These are phyloP conservation scores for Penicillium dipodomyicola DNA, from an alignment of 495 filamentous ascomycete species.

Conservation along the genomic window DNA sequence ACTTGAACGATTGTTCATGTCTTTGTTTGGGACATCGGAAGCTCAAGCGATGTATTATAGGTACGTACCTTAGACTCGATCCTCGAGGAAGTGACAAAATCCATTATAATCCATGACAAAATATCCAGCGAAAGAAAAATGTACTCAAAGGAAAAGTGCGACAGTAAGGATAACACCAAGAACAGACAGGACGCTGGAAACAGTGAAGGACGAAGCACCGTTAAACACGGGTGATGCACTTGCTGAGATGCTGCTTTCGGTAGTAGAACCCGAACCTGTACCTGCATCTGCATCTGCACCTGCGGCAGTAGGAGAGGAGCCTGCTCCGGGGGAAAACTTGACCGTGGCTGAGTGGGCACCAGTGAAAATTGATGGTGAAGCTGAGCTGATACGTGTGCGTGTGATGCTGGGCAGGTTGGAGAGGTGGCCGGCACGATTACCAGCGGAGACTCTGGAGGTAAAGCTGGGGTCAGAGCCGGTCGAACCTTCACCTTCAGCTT, in stretches of 20 bases:
- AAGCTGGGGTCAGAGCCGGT: background rate
- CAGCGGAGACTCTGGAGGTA: background rate
- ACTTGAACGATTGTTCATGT: background rate
- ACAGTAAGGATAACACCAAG: background rate
- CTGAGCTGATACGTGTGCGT: background rate
- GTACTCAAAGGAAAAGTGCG: constrained; percentile 4
- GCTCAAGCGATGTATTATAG: background rate
- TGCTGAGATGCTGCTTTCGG: constrained; percentile 1
- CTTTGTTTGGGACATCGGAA: background rate
- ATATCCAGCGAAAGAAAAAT: background rate
- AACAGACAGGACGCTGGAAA: background rate
- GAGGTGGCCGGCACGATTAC: background rate
- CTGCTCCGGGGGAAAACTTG: background rate
- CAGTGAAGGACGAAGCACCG: constrained; percentile 2
- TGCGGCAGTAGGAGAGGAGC: background rate
- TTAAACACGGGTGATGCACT: constrained; percentile 5
- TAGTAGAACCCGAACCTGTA: background rate
- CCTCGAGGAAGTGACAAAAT: background rate
- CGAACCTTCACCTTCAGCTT: background rate
- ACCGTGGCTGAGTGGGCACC: background rate
- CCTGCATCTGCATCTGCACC: background rate
- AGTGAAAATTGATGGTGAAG: background rate
- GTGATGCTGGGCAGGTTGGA: background rate
- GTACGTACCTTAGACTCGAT: background rate
- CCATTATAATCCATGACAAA: background rate